Base-by-base conservation (phyloP, 2,329 filamentous ascomycete genomes). In the Cladosporium sp. region DNA sequence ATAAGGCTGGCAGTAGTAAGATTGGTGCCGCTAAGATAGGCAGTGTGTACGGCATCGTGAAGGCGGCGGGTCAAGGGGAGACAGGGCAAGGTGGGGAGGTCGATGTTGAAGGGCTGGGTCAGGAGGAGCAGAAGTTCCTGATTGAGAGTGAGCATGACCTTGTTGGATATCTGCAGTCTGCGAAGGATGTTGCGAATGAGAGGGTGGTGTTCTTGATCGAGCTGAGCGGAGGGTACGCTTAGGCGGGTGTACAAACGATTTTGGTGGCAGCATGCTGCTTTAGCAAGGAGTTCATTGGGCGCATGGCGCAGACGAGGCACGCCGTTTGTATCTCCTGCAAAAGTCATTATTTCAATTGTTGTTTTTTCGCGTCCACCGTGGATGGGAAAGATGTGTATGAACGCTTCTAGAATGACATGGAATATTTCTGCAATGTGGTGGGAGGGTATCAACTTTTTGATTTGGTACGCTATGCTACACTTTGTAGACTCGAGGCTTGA, bases 111-210 rank as follows among this genome's bases (percentile, higher is more conserved):
- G 17, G 15, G n/a, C n/a, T 20, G 3, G 75, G 75, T 56, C 82
- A 80, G 4, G 75, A 75, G 43, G 85, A 88, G 62, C 73, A 86
- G 39, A 73, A 73, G 13, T 78, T 88, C 60, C 70, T 76, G 50
- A 84, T 92, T 58, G 83, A 84, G 49, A 77, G 83, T 36, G 85
- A 91, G 59, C 80, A 82, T 55, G 86, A 92, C 69, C 66, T 93
- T 55, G 78, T 78, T 53, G 84, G 84, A 0, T 92, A 91, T 68
- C 67, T 93, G 7, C 56, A 55, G 57, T 74, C 78, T 41, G 84
- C 88, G 63, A 73, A 85, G 20, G 71, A 80, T 15, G 13, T 34
- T 17, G 50, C 50, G 56, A 75, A 71, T 32, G 68, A 73, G 62
- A 82, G 81, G 61, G 74, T 75, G 12, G 76, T 72, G 5, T 81